Base-by-base conservation (phyloP, 176 grass and related monocot species). In the Elymus sibiricus region DNA sequence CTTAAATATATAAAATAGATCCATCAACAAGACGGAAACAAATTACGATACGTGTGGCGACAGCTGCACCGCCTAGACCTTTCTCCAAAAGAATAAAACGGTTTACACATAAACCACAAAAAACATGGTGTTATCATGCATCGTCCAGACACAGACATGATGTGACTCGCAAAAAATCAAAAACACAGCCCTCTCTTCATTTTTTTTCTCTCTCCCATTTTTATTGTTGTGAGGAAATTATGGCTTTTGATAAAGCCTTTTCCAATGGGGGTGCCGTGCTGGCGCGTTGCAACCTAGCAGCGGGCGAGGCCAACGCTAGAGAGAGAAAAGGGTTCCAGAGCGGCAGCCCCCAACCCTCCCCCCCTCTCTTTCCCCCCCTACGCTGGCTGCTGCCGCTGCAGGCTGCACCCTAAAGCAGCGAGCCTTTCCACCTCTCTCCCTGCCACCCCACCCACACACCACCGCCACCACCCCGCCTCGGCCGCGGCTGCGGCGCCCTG, bases 341-440 rank as follows among this genome's bases (percentile, higher is more conserved):
- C 79, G 79, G 88, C 84, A 82, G 64, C 79, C 51, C 49, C 49
- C 49, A 19, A 2, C 49, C 49, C 53, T 9, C 64, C 72, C 77
- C 78, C 84, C 32, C 59, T 12, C 22, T 28, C 67, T 80, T 51
- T 62, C 78, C 29, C 69, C 63, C 35, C 69, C 61, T 60, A 86
- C 71, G 63, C 88, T 70, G 78, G 58, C 83, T 15, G 83, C 78
- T 59, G 76, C 76, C 76, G 76, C 89, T 80, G 85, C 89, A 87
- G 85, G 29, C 89, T 84, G 81, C 85, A 81, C 60, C 77, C 83
- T 83, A 91, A 88, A 91, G 90, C 82, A 88, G 77, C 77, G 71
- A 64, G 77, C 82, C 82, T 85, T 88, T 87, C 84, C 87, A 87
- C 85, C 86, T 76, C 86, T 78, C 73, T 80, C 88, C 85, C 86